Base-by-base conservation (phyloP, 371 early-diverging fungal species). In the Fennellomyces sp. region DNA sequence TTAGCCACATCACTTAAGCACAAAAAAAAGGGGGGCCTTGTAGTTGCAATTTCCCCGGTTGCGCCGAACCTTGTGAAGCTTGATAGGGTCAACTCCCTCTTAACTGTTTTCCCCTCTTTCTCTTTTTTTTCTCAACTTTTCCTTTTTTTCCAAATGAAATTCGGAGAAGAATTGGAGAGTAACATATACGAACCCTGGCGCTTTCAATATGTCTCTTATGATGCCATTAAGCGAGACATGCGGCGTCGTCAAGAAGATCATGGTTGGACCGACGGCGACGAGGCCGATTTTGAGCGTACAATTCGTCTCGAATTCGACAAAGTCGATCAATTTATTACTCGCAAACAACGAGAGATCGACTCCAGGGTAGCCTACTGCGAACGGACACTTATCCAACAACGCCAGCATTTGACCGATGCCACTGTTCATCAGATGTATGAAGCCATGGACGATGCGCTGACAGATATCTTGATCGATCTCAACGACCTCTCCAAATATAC, bases 401-500 rank as follows among this genome's bases (percentile, higher is more conserved):
- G 66, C 17, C 61, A 64, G 33, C 56, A 60, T 23, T 53, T 65
- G 21, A 49, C 71, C 11, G 52, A 54, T 17, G 29, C 68, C 13
- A 65, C 66, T 12, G 36, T 65, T 65, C 65, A 58, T 5, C 61
- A 50, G 13, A 53, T 75, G 10, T 83, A 76, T 61, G 70, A 73
- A 17, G 72, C 77, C 12, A 88, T 95, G 52, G 89, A 91, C 60
- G 82, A 89, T 27, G 88, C 94, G 30, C 87, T 96, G 56, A 85
- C 89, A 56, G 79, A 83, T 5, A 88, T 96, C 42, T 81, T 94
- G 21, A 79, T 83, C 59, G 97, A 97, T 65, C 83, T 95, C 29
- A 92, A 90, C 63, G 94, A 95, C 62, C 85, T 97, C 25, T 87
- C 94, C 47, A 94, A 93, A 80, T 99, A 91, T 73, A 90, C 95